Evolutionary conservation across 2,329 filamentous ascomycete genomes (phyloP), one percentile per base, ranked within the genome.

Genomic region (Aspergillus sp.): DNA sequence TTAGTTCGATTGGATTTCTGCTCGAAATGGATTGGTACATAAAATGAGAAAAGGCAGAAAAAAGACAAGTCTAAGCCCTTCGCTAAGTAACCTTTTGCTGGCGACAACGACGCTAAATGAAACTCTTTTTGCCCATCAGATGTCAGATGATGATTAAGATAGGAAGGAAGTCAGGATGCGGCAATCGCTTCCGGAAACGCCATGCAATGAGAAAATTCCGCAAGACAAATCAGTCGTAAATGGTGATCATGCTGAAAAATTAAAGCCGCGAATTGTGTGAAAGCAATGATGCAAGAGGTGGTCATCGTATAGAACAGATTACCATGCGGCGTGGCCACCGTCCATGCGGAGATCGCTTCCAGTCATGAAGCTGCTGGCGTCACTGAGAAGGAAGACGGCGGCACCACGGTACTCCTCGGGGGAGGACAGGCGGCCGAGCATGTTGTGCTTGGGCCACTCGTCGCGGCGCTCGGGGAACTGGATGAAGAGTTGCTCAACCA

Each of bases 361-460:
- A 9, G 84, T 85, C 81, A 85, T 84, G 71, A 85, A 86, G 62
- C 76, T 80, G 68, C 81, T 84, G 7, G 80, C 81, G 64, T 82
- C 80, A 60, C 79, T 81, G 34, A 82, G 68, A 62, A 82, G 69
- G 66, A 82, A 82, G 43, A 82, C 76, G 0, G 80, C 79, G 0
- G 80, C 79, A 6, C 80, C 89, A 53, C 89, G 85, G 75, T 90
- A 91, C 74, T 93, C 90, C 53, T 87, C 81, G 0, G 90, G 89
- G 23, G 77, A 79, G 71, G 88, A 90, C 62, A 92, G 80, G 38
- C 87, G 84, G 30, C 85, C 87, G 57, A 96, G 82, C 92, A 96
- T 95, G 77, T 96, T 96, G 77, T 94, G 89, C 69, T 84, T 89
- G 17, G 91, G 87, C 93, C 93, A 96, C 63, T 88, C 84, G 8